Percentiles rank a stretch among this genome's conserved stretches.
Conservation (phyloP, 1,284 basidiomycete species). For the Polyporus tsugae region DNA sequence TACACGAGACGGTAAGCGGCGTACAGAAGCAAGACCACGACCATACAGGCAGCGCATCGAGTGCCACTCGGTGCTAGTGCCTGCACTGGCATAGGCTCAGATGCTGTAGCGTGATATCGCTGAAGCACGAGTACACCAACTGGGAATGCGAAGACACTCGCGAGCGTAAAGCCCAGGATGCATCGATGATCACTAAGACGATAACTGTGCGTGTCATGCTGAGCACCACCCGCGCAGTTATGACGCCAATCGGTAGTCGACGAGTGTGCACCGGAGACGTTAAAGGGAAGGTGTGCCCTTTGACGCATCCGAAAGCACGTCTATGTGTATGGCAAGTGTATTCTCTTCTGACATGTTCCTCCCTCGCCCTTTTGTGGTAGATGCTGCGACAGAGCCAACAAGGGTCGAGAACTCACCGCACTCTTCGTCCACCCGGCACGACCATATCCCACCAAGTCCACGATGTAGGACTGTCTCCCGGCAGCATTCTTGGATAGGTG, state of each 20-base stretch:
- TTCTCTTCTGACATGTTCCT: not conserved
- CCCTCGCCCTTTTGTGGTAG: not conserved
- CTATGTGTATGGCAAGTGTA: not conserved
- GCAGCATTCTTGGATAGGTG: not conserved
- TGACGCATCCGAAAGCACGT: not conserved
- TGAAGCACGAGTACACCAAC: not conserved
- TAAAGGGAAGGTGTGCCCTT: not conserved
- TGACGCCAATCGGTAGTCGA: not conserved
- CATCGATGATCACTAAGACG: not conserved
- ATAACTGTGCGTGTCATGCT: not conserved
- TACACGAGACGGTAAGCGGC: not conserved
- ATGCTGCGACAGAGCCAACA: not conserved
- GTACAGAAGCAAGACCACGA: not conserved
- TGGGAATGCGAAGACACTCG: slow-evolving; percentile 2
- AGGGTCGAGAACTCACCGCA: not conserved
- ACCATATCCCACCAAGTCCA: not conserved
- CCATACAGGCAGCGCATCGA: not conserved
- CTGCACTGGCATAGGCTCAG: not conserved
- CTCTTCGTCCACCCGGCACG: not conserved
- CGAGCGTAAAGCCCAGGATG: not conserved
- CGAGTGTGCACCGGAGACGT: not conserved
- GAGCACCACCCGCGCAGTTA: not conserved
- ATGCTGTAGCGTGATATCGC: not conserved
- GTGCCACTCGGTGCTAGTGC: not conserved
- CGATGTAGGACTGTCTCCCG: too few relatives aligned